Evolutionary conservation across 352 stramenopile genomes (phyloP).

Genomic region (Blastocystis sp.): DNA sequence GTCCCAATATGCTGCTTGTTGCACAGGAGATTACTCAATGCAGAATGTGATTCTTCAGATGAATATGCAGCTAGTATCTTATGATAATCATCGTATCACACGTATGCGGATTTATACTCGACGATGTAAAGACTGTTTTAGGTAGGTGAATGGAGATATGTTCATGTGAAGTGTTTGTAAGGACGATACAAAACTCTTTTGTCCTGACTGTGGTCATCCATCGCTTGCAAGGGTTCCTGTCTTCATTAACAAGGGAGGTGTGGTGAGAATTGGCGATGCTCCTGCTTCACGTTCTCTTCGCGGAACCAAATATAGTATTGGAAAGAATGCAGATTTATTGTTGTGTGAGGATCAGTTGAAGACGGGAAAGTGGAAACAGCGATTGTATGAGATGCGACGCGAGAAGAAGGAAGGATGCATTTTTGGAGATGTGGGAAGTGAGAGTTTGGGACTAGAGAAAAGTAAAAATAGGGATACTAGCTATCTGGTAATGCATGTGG

Average conservation of each 20-base stretch:
- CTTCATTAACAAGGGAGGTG: slow-evolving; percentile 11
- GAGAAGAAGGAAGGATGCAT: slow-evolving; percentile 44
- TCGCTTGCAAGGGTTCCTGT: slow-evolving; percentile 40
- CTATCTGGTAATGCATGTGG: neutral
- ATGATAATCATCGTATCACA: slow-evolving; percentile 50
- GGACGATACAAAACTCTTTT: slow-evolving; percentile 66
- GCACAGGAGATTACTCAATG: slow-evolving; percentile 58
- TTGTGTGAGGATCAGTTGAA: slow-evolving; percentile 65
- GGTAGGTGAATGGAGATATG: neutral
- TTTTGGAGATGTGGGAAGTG: slow-evolving; percentile 44
- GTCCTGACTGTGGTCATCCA: slow-evolving; percentile 50
- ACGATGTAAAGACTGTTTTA: slow-evolving; percentile 53
- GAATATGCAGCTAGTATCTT: slow-evolving; percentile 23
- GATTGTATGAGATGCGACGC: neutral
- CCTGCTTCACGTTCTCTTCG: slow-evolving; percentile 24
- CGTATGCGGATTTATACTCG: slow-evolving; percentile 9
- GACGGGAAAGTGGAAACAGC: slow-evolving; percentile 62
- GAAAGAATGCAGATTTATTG: slow-evolving; percentile 60
- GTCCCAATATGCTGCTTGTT: neutral
- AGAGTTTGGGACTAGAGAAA: slow-evolving; percentile 50
- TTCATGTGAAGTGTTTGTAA: slow-evolving; percentile 21
- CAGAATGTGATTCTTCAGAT: slow-evolving; percentile 67
- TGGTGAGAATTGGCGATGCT: neutral
- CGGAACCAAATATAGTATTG: slow-evolving; percentile 57
- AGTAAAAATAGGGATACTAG: neutral